Conservation (phyloP, 352 stramenopile species). For the Phytophthora ohioensis region DNA sequence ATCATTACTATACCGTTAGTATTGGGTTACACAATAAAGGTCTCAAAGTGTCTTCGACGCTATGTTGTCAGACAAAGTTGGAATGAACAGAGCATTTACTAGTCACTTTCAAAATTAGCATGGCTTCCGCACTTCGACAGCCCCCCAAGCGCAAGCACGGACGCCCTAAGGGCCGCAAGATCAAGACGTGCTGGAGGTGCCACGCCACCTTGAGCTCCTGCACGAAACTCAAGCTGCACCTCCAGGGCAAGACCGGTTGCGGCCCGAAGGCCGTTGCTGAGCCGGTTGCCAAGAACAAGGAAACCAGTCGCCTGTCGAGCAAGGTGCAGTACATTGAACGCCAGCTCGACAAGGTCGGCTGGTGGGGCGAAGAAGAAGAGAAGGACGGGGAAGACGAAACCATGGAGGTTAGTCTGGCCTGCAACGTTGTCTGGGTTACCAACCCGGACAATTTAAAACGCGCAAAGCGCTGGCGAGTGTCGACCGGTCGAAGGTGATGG, state of each 20-base stretch:
- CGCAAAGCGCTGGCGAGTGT: neutral
- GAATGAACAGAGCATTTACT: no score
- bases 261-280: no score
- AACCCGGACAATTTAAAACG: neutral
- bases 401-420: neutral
- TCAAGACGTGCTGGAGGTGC: constrained; percentile 2
- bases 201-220: neutral
- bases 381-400: neutral
- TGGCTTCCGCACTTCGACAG: neutral
- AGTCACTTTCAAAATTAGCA: neutral
- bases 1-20: neutral
- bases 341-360: constrained; percentile 14
- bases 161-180: neutral
- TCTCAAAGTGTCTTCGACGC: neutral
- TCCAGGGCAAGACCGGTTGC: neutral
- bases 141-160: neutral
- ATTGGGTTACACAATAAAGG: neutral
- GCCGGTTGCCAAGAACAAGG: neutral
- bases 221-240: neutral
- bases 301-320: constrained; percentile 1
- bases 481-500: neutral
- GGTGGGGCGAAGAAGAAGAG: neutral
- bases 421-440: constrained; percentile 3
- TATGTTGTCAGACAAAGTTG: neutral
- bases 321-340: constrained; percentile 2